phyloP scores from a whole-genome alignment of 2,329 filamentous ascomycete genomes.

The Ophiosphaerella narmari region DNA sequence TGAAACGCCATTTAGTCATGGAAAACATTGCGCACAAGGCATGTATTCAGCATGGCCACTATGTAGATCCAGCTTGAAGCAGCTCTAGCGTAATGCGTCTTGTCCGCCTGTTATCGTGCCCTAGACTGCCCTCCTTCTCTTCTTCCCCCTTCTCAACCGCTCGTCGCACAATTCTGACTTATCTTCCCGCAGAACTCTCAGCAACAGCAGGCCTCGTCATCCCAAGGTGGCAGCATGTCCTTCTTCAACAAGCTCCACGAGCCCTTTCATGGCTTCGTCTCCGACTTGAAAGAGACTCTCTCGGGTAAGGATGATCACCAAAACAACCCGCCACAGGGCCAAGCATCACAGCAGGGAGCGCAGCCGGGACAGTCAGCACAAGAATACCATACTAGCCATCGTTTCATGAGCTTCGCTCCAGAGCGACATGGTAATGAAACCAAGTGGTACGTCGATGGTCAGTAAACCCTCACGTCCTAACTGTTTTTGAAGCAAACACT shows the following conservation, averaged over 20 bases:
- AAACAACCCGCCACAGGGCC: slow-evolving; percentile 47
- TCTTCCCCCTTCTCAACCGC: slow-evolving; percentile 2
- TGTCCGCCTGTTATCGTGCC: too few species aligned
- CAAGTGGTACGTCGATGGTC: slow-evolving; percentile 86
- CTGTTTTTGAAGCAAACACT: slow-evolving; percentile 3
- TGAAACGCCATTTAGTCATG: slow-evolving; percentile 24
- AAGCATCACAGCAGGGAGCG: slow-evolving; percentile 20
- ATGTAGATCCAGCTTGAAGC: slow-evolving; percentile 12
- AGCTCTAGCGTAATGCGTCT: slow-evolving; percentile 15
- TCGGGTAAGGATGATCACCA: slow-evolving; percentile 48
- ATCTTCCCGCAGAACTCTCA: slow-evolving; percentile 21
- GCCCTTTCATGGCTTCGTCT: slow-evolving; percentile 56
- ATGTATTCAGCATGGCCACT: slow-evolving; percentile 9
- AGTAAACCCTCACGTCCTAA: background rate
- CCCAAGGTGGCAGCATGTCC: slow-evolving; percentile 41
- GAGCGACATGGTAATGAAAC: slow-evolving; percentile 71
- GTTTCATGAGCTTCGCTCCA: slow-evolving; percentile 71
- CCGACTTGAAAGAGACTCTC: slow-evolving; percentile 56
- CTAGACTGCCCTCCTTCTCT: slow-evolving; percentile 5
- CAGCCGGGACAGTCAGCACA: slow-evolving; percentile 30
- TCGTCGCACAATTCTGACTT: slow-evolving; percentile 8
- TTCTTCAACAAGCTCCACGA: slow-evolving; percentile 62
- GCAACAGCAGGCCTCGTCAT: slow-evolving; percentile 30
- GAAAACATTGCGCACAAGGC: slow-evolving; percentile 14
- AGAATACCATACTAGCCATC: slow-evolving; percentile 52